Percentiles rank a stretch among this genome's conserved stretches.
These are phyloP conservation scores for Paxillus involutus DNA, from an alignment of 768 basidiomycete genomes.

Conservation along the genomic window DNA sequence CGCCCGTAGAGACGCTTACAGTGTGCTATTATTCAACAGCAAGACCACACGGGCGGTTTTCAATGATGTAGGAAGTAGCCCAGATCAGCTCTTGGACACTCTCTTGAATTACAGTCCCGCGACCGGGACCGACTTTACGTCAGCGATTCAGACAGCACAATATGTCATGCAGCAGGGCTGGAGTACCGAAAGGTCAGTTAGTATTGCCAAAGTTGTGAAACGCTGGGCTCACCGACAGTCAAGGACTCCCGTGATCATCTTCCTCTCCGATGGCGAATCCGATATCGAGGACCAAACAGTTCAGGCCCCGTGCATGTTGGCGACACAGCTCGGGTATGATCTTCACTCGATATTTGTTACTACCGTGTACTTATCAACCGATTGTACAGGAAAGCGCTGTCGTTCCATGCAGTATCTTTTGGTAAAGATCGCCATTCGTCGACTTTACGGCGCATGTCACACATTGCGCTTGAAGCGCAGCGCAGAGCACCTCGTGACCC, in stretches of 20 bases:
- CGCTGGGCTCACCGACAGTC: neutral
- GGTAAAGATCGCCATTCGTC: constrained; percentile 26
- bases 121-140: constrained; percentile 41
- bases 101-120: constrained; percentile 30
- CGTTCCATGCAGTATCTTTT: constrained; percentile 51
- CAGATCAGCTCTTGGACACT: constrained; percentile 38
- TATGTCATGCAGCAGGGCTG: constrained; percentile 40
- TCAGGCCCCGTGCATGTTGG: constrained; percentile 36
- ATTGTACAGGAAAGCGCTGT: constrained; percentile 42
- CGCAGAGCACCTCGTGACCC: constrained; percentile 37
- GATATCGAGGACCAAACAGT: constrained; percentile 28
- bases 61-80: constrained; percentile 43
- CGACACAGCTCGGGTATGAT: constrained; percentile 39
- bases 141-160: constrained; percentile 35
- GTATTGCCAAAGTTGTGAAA: neutral
- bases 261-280: constrained; percentile 39
- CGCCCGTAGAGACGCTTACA: constrained; percentile 41
- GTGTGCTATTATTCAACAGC: constrained; percentile 42
- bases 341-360: too few relatives aligned
- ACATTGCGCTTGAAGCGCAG: constrained; percentile 45
- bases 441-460: constrained; percentile 43
- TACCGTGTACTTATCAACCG: too few relatives aligned
- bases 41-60: too few relatives aligned
- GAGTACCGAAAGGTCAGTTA: constrained; percentile 43
- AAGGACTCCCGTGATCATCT: constrained; percentile 26